These are phyloP conservation scores for Salicornia ramosissima DNA, from an alignment of 148 eudicot genomes.

Conservation along the genomic window DNA sequence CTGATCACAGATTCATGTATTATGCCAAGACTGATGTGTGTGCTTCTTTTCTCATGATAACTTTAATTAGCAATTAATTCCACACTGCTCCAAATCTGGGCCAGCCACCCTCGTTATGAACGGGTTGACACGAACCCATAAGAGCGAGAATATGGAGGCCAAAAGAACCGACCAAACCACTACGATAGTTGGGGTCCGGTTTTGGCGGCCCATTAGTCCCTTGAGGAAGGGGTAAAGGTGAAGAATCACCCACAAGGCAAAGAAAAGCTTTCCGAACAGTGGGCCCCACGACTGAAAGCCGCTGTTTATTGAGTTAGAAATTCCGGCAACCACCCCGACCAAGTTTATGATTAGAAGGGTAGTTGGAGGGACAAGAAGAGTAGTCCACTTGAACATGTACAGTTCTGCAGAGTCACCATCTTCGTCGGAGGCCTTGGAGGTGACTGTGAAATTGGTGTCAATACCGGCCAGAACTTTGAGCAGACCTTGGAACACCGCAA, in stretches of 20 bases:
- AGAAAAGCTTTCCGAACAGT: constrained; percentile 72
- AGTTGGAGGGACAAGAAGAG: constrained; percentile 73
- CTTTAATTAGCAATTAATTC: constrained; percentile 51
- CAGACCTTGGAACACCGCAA: constrained; percentile 71
- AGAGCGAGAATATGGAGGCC: constrained; percentile 77
- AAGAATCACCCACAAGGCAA: constrained; percentile 71
- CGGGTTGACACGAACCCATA: constrained; percentile 72
- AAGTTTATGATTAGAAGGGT: constrained; percentile 70
- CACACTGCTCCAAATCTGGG: constrained; percentile 53
- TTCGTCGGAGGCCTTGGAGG: constrained; percentile 67
- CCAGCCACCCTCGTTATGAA: constrained; percentile 52
- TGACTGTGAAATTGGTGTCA: constrained; percentile 78
- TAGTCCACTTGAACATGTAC: constrained; percentile 77
- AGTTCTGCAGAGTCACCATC: constrained; percentile 77
- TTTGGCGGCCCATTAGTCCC: constrained; percentile 78
- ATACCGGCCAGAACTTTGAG: constrained; percentile 74
- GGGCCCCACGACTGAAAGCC: constrained; percentile 88
- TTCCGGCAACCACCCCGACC: constrained; percentile 70
- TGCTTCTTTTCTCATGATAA: neutral
- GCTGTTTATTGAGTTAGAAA: constrained; percentile 65
- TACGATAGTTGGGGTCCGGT: constrained; percentile 72
- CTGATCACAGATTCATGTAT: constrained; percentile 13
- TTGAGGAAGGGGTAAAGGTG: constrained; percentile 80
- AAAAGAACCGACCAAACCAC: constrained; percentile 74
- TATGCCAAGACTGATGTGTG: neutral